These are phyloP conservation scores for Fusarium bulbicola DNA, from an alignment of 2,329 filamentous ascomycete genomes.

Conservation along the genomic window DNA sequence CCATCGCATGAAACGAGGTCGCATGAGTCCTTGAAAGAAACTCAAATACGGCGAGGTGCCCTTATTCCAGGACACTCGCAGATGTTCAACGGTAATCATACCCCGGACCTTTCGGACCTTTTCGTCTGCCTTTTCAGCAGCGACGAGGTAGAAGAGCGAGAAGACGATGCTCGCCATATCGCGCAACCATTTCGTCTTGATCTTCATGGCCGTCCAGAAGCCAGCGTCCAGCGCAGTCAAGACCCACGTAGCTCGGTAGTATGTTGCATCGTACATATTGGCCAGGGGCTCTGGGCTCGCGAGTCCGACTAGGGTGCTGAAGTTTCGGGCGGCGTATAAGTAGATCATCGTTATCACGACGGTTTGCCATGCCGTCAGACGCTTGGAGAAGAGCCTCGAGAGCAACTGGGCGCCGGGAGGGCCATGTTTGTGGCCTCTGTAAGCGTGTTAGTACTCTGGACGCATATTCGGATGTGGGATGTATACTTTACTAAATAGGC, in stretches of 20 bases:
- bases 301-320: slow-evolving; percentile 89
- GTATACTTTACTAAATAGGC: slow-evolving; percentile 79
- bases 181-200: slow-evolving; percentile 78
- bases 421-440: slow-evolving; percentile 85
- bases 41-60: slow-evolving; percentile 85
- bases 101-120: slow-evolving; percentile 92
- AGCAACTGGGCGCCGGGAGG: slow-evolving; percentile 78
- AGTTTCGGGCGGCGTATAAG: slow-evolving; percentile 91
- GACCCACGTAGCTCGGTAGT: slow-evolving; percentile 97
- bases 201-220: slow-evolving; percentile 98
- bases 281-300: slow-evolving; percentile 93
- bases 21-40: slow-evolving; percentile 75
- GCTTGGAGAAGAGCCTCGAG: slow-evolving; percentile 74
- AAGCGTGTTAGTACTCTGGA: slow-evolving; percentile 28
- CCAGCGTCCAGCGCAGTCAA: slow-evolving; percentile 94
- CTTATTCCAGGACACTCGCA: slow-evolving; percentile 96
- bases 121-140: slow-evolving; percentile 93
- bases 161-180: slow-evolving; percentile 87
- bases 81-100: slow-evolving; percentile 87
- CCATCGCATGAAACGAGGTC: slow-evolving; percentile 83
- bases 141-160: slow-evolving; percentile 88
- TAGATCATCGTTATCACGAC: slow-evolving; percentile 88
- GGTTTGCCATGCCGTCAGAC: slow-evolving; percentile 88
- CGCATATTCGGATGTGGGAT: neutral
- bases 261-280: slow-evolving; percentile 90